Evolutionary conservation across 106 monocot genomes (phyloP).

Genomic region (Acanthochlamys bracteata): DNA sequence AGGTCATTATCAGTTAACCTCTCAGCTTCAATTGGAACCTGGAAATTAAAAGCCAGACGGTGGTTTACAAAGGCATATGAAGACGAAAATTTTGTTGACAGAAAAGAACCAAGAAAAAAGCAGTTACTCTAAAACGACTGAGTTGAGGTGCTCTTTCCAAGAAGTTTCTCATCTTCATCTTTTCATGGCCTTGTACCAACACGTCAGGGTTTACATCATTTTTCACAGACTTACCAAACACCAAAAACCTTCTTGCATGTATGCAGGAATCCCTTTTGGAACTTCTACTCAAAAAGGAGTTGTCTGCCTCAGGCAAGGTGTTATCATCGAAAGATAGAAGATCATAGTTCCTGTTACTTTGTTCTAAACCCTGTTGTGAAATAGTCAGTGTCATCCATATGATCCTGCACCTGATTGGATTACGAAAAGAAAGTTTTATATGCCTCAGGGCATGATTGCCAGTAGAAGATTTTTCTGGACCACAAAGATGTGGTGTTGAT

Average conservation of each 20-base stretch:
- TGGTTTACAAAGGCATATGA: no score
- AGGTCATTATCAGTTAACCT: slow-evolving; percentile 72
- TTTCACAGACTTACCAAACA: slow-evolving; percentile 57
- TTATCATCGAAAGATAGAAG: slow-evolving; percentile 72
- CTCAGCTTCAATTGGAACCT: slow-evolving; percentile 89
- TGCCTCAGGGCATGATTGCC: slow-evolving; percentile 45
- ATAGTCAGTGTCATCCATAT: slow-evolving; percentile 78
- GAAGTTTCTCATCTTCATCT: slow-evolving; percentile 52
- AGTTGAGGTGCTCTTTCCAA: slow-evolving; percentile 60
- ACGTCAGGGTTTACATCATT: slow-evolving; percentile 28
- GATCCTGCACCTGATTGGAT: slow-evolving; percentile 75
- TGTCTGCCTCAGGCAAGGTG: slow-evolving; percentile 19
- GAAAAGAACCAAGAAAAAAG: neutral
- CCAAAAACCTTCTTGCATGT: slow-evolving; percentile 85
- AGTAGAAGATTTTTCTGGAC: slow-evolving; percentile 41
- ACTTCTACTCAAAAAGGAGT: slow-evolving; percentile 11
- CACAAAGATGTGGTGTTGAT: slow-evolving; percentile 49
- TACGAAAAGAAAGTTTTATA: slow-evolving; percentile 67
- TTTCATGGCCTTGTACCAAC: slow-evolving; percentile 33
- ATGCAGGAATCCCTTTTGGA: slow-evolving; percentile 32
- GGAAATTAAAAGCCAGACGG: slow-evolving; percentile 3
- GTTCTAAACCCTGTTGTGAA: slow-evolving; percentile 24
- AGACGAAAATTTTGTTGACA: no score
- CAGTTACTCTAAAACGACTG: slow-evolving; percentile 70
- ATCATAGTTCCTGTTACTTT: slow-evolving; percentile 32